Evolutionary conservation across 148 eudicot species (phyloP).

Genomic region (Arbutus unedo): DNA sequence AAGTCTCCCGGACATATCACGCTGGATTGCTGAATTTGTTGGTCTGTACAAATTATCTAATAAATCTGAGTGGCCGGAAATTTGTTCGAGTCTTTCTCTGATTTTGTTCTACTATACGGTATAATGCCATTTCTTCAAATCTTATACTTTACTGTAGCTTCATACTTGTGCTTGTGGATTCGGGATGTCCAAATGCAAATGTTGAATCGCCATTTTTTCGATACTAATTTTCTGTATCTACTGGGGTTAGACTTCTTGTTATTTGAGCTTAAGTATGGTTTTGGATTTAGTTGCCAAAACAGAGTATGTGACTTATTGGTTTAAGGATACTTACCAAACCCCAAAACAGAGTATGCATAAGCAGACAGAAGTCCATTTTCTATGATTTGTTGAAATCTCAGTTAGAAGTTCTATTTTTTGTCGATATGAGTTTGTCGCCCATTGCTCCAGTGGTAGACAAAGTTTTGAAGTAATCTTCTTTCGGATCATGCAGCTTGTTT

Average conservation of each 20-base stretch:
- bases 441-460: background rate
- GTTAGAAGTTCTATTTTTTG: background rate
- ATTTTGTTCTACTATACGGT: slow-evolving; percentile 74
- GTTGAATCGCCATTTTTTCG: background rate
- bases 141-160: background rate
- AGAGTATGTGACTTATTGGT: no score
- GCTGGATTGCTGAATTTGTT: slow-evolving; percentile 43
- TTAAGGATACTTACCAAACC: no score
- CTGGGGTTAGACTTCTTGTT: background rate
- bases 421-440: no score
- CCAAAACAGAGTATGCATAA: no score
- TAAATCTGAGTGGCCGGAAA: slow-evolving; percentile 68
- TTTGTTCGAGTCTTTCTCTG: slow-evolving; percentile 69
- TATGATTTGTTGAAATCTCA: no score
- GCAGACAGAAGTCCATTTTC: no score
- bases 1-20: slow-evolving; percentile 35
- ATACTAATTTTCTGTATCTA: background rate
- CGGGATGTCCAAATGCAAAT: background rate
- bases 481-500: background rate
- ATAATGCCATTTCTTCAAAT: slow-evolving; percentile 19
- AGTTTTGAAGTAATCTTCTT: background rate
- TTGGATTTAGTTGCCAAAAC: background rate
- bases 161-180: background rate
- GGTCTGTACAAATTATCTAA: slow-evolving; percentile 79
- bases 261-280: background rate